Conservation (phyloP, 1,139 yeast species). For the Sugiyamaella paludigena region DNA sequence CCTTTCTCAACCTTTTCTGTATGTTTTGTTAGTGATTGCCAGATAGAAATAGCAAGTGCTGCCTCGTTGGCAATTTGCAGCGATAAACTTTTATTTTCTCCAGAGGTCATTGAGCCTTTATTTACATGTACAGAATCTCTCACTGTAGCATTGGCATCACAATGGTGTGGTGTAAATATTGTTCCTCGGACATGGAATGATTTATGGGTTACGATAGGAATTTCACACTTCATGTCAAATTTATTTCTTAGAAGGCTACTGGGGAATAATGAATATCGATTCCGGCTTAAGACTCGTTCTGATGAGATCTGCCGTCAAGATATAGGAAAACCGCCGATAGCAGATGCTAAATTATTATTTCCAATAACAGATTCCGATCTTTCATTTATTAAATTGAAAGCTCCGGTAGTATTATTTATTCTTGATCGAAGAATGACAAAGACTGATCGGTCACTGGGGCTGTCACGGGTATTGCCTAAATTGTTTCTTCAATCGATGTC, state of each 20-base stretch:
- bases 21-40: constrained; percentile 65
- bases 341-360: constrained; percentile 55
- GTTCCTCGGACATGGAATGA: constrained; percentile 79
- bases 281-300: constrained; percentile 59
- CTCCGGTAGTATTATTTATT: constrained; percentile 82
- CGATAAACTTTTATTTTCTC: constrained; percentile 67
- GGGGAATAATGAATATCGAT: constrained; percentile 83
- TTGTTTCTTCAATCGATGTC: constrained; percentile 93
- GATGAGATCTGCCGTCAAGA: constrained; percentile 71
- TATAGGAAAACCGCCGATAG: constrained; percentile 78
- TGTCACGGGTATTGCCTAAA: constrained; percentile 88
- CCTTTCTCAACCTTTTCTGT: constrained; percentile 83
- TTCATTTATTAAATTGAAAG: constrained; percentile 66
- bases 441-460: constrained; percentile 90
- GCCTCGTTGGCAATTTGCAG: constrained; percentile 76
- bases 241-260: constrained; percentile 66
- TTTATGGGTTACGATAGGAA: constrained; percentile 89
- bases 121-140: constrained; percentile 65
- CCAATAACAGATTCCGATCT: constrained; percentile 69
- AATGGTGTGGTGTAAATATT: constrained; percentile 93
- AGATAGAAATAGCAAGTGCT: constrained; percentile 51
- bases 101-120: constrained; percentile 76
- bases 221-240: constrained; percentile 78
- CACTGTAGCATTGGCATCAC: constrained; percentile 72
- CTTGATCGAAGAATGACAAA: constrained; percentile 92